Evolutionary conservation across 257 asterid species (phyloP), one percentile per base, ranked within the genome.

Genomic region (Lycium ferocissimum): DNA sequence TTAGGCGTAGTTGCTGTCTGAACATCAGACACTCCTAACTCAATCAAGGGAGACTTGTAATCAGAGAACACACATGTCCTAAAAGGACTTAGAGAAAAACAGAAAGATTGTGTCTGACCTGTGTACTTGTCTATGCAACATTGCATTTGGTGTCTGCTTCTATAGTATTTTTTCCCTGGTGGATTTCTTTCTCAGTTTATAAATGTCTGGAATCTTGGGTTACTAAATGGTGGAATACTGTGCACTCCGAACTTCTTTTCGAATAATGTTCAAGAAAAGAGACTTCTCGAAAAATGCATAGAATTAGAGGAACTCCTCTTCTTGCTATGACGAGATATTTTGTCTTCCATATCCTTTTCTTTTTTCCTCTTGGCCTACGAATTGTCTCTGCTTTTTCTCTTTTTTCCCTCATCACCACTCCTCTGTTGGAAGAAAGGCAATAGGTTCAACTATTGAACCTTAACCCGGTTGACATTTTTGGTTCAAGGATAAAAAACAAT

Each of bases 361-460:
- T 51, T 76, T 73, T 51, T 49, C 81, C 13, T 75, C 62, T 49
- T 49, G 81, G 62, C 81, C 62, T 49, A 20, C 49, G 59, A 12
- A 20, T 75, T 75, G 62, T 43, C 43, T 75, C 13, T 18, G 12
- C 4, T 7, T 75, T 13, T 75, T 75, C 61, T 73, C 81, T 7
- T 75, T 75, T 22, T 51, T 14, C 62, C 62, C 13, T 22, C 49
- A 7, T 2, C 61, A n/a, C 33, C 33, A 26, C 33, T 26, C 33
- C 33, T 26, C 33, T 26, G 33, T 26, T 26, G 33, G 33, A 26
- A 26, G 33, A 26, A 26, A 26, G 33, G 33, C 33, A 26, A 26
- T 26, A 26, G 33, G 33, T 26, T 26, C 33, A 26, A 26, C 33
- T 26, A 26, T 26, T 26, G 33, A 26, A 26, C 33, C 33, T 26